Evolutionary conservation across 495 filamentous ascomycete species (phyloP).

Genomic region (Cercophora samala): DNA sequence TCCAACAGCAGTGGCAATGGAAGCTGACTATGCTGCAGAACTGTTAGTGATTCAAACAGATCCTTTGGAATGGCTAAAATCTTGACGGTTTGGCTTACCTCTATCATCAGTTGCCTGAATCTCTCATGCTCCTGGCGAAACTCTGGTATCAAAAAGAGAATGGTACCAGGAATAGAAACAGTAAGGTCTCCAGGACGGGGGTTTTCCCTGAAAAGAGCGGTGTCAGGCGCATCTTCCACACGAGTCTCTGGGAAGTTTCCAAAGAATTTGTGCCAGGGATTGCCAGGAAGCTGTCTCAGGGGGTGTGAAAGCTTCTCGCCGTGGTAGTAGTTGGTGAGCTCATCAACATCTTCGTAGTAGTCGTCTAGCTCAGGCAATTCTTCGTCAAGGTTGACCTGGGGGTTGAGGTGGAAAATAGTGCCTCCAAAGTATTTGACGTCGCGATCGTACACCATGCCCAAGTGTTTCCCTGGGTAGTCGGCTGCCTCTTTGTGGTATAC

Average conservation of each 20-base stretch:
- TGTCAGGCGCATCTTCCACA: background rate
- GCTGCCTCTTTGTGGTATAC: constrained; percentile 14
- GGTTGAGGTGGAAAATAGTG: constrained; percentile 11
- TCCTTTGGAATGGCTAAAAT: background rate
- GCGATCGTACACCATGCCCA: constrained; percentile 9
- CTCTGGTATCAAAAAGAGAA: constrained; percentile 12
- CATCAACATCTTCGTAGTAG: constrained; percentile 3
- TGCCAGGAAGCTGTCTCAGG: constrained; percentile 21
- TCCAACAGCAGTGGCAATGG: background rate
- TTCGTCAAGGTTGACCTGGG: background rate
- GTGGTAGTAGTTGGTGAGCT: constrained; percentile 14
- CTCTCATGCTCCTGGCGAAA: constrained; percentile 8
- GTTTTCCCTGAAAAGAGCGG: constrained; percentile 12
- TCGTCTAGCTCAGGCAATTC: background rate
- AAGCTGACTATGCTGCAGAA: background rate
- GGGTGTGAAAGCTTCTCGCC: constrained; percentile 11
- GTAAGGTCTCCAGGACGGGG: constrained; percentile 5
- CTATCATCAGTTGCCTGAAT: constrained; percentile 10
- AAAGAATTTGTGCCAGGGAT: constrained; percentile 25
- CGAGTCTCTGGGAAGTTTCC: constrained; percentile 8
- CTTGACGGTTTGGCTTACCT: constrained; percentile 4
- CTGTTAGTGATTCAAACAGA: background rate
- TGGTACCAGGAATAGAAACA: constrained; percentile 10
- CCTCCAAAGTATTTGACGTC: constrained; percentile 15
- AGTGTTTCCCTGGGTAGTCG: constrained; percentile 17